Percentiles rank a stretch among this genome's conserved stretches.
Evolutionary conservation across 306 rosid genomes (phyloP).

Genomic region (Glycine tomentella): DNA sequence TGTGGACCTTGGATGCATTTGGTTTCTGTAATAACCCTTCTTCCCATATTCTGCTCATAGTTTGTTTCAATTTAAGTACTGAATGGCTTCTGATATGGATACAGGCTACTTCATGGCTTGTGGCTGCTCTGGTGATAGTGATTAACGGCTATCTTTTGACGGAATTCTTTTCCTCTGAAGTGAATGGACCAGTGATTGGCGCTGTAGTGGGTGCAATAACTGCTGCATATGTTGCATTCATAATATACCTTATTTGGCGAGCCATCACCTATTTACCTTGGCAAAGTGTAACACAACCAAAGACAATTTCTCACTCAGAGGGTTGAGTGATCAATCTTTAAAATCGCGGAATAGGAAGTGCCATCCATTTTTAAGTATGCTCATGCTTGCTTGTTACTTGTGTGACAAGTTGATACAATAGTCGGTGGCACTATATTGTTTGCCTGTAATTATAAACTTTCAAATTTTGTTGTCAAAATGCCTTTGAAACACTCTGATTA

Average conservation of each 20-base stretch:
- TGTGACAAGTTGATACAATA: neutral
- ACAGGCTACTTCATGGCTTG: slow-evolving; percentile 78
- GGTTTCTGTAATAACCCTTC: neutral
- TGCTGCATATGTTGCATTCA: slow-evolving; percentile 72
- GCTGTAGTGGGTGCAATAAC: slow-evolving; percentile 55
- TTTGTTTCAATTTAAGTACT: slow-evolving; percentile 22
- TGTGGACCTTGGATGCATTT: neutral
- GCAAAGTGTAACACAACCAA: slow-evolving; percentile 42
- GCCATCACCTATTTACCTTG: slow-evolving; percentile 58
- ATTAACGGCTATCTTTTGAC: slow-evolving; percentile 84
- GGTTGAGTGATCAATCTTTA: slow-evolving; percentile 49
- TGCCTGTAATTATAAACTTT: slow-evolving; percentile 31
- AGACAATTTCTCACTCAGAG: slow-evolving; percentile 45
- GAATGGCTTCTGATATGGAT: slow-evolving; percentile 36
- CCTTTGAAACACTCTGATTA: slow-evolving; percentile 27
- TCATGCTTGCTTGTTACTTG: too few relatives aligned
- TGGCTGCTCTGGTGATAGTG: slow-evolving; percentile 80
- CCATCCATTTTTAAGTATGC: neutral
- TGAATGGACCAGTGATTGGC: slow-evolving; percentile 58
- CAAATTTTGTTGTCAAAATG: slow-evolving; percentile 30
- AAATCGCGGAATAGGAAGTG: slow-evolving; percentile 11
- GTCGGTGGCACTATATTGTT: slow-evolving; percentile 11
- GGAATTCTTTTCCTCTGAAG: slow-evolving; percentile 82
- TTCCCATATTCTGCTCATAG: neutral
- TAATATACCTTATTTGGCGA: slow-evolving; percentile 69